A percentile compares a stretch with the other conserved stretches of the same genome.
Conservation (phyloP, 148 eudicot species). For the Tetragonia tetragonoides region DNA sequence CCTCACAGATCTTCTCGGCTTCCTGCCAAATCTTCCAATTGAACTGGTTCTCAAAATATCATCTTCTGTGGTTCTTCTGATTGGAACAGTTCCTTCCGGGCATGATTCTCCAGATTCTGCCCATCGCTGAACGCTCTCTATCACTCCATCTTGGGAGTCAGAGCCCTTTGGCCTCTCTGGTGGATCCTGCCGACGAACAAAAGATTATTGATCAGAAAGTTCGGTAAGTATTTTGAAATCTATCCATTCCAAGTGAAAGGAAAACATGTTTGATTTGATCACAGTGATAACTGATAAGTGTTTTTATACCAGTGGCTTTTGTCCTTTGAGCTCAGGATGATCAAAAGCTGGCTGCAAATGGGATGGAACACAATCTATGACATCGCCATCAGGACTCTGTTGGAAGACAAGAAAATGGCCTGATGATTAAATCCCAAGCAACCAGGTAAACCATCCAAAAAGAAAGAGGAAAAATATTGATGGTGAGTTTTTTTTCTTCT, state of each 20-base stretch:
- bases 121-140: constrained; percentile 62
- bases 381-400: constrained; percentile 99
- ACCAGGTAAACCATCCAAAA: neutral
- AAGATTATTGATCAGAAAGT: constrained; percentile 6
- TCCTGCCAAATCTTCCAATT: constrained; percentile 66
- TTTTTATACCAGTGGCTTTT: constrained; percentile 61
- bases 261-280: neutral
- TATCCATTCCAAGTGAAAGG: neutral
- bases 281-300: neutral
- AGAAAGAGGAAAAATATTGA: neutral
- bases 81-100: constrained; percentile 89
- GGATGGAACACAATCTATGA: constrained; percentile 71
- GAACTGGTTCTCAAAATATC: constrained; percentile 71
- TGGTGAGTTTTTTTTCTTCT: neutral
- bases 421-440: neutral
- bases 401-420: constrained; percentile 1
- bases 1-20: constrained; percentile 49
- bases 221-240: neutral
- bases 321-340: constrained; percentile 88
- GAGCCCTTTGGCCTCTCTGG: constrained; percentile 82
- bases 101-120: constrained; percentile 64
- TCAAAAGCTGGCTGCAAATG: constrained; percentile 99
- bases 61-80: constrained; percentile 79
- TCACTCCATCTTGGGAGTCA: constrained; percentile 30
- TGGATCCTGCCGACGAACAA: constrained; percentile 46